Evolutionary conservation across 805 yeast genomes (phyloP).

Genomic region (Monosporozyma unispora): DNA sequence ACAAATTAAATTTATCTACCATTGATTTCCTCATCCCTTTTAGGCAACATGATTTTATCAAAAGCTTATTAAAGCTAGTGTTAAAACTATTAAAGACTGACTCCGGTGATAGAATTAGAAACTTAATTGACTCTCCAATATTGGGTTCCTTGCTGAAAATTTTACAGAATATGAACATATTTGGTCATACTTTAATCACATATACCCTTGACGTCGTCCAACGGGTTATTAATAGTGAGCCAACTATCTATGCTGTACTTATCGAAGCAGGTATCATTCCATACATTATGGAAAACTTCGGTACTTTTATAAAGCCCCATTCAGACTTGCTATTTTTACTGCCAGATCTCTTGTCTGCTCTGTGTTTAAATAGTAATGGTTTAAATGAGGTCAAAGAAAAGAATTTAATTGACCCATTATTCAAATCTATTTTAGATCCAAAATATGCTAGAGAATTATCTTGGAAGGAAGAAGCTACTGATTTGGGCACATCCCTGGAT

Average conservation of each 20-base stretch:
- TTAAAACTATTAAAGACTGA: constrained; percentile 59
- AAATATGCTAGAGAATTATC: constrained; percentile 47
- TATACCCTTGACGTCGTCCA: constrained; percentile 55
- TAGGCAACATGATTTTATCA: constrained; percentile 51
- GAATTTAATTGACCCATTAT: constrained; percentile 34
- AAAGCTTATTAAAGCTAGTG: constrained; percentile 54
- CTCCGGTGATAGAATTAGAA: constrained; percentile 75
- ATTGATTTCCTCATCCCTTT: constrained; percentile 47
- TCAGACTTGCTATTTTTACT: constrained; percentile 50
- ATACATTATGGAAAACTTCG: constrained; percentile 50
- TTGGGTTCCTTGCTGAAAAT: constrained; percentile 51
- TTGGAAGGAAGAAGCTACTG: constrained; percentile 42
- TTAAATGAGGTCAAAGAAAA: constrained; percentile 41
- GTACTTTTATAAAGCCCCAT: constrained; percentile 46
- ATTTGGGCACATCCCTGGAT: constrained; percentile 62
- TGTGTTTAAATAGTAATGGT: constrained; percentile 71
- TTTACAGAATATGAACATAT: constrained; percentile 44
- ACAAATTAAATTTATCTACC: constrained; percentile 43
- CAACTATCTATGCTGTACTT: constrained; percentile 74
- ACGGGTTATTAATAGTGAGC: constrained; percentile 77
- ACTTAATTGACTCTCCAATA: constrained; percentile 78
- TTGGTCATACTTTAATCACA: constrained; percentile 60
- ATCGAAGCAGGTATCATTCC: constrained; percentile 71
- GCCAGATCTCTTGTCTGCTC: constrained; percentile 73
- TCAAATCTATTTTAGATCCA: constrained; percentile 43